phyloP scores from a whole-genome alignment of 2,329 filamentous ascomycete genomes.

The Fusarium tanahbumbuense region DNA sequence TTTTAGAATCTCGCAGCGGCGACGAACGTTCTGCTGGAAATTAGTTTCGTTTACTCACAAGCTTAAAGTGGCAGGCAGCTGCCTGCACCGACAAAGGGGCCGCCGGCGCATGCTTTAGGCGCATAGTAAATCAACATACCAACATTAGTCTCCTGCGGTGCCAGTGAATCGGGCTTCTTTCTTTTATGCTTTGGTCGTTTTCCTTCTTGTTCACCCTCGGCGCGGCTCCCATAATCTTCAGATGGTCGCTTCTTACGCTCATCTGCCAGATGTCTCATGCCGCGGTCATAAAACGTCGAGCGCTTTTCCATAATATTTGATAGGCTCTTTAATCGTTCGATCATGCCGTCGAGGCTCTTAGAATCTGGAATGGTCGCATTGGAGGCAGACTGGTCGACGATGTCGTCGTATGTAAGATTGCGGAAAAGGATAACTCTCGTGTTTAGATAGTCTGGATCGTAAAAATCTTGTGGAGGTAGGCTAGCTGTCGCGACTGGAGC shows the following conservation, averaged over 20 bases:
- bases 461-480: slow-evolving; percentile 66
- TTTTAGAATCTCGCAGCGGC: slow-evolving; percentile 64
- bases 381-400: slow-evolving; percentile 71
- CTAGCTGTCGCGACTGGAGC: slow-evolving; percentile 57
- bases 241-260: slow-evolving; percentile 72
- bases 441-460: slow-evolving; percentile 74
- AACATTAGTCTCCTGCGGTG: slow-evolving; percentile 59
- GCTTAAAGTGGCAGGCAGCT: slow-evolving; percentile 6
- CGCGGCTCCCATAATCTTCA: slow-evolving; percentile 64
- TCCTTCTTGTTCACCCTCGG: slow-evolving; percentile 60
- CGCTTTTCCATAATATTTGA: slow-evolving; percentile 75
- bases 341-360: slow-evolving; percentile 71
- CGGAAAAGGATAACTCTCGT: slow-evolving; percentile 69
- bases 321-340: slow-evolving; percentile 72
- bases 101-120: slow-evolving; percentile 1
- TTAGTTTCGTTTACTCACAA: slow-evolving; percentile 21
- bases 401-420: slow-evolving; percentile 73
- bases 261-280: slow-evolving; percentile 76
- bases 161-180: slow-evolving; percentile 74
- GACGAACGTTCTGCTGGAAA: slow-evolving; percentile 62
- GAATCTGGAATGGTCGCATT: slow-evolving; percentile 71
- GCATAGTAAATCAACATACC: slow-evolving; percentile 44
- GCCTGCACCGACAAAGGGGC: slow-evolving; percentile 20
- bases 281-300: slow-evolving; percentile 75
- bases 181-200: slow-evolving; percentile 79